Evolutionary conservation across 2,329 filamentous ascomycete genomes (phyloP), one percentile per base, ranked within the genome.

Genomic region (Fusarium keratoplasticum): DNA sequence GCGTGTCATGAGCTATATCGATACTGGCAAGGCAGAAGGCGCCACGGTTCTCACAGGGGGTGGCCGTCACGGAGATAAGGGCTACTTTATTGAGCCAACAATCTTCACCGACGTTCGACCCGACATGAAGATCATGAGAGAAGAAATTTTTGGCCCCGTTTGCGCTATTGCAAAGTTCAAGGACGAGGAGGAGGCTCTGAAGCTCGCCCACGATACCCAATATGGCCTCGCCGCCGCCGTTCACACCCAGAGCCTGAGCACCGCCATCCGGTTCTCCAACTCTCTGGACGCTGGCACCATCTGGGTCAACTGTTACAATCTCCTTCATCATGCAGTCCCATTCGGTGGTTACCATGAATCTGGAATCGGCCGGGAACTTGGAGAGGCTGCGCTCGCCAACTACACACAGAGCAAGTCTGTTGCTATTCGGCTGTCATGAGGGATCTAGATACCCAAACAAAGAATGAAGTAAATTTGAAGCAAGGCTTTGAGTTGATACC

Each of bases 91-190:
- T 84, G 87, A 96, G 88, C 95, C 95, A 40, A 97, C 95, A 80
- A 94, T 97, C 86, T 97, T 97, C 89, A 91, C 90, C 84, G 91
- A 95, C 80, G 94, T 96, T 75, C 90, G 86, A 58, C 85, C 91
- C 76, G 90, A 96, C 83, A 96, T 96, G 94, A 95, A 94, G 89
- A 96, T 97, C 80, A 92, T 95, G 86, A 90, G 94, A 83, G 94
- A 97, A 86, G 95, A 97, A 87, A 96, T 97, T 82, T 97, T 97
- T 82, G 95, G 95, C 73, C 95, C 95, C 67, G 95, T 97, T 74
- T 94, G 91, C 86, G 89, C 93, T 78, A 92, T 97, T 77, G 89
- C 92, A 86, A 96, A 96, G 87, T 97, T 97, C 89, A 93, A 92
- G 87, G 91, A 89, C 77, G 92, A 94, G 86, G 93, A 92, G 44